Evolutionary conservation across 768 basidiomycete species (phyloP).

Genomic region (Leccinum arenicola): DNA sequence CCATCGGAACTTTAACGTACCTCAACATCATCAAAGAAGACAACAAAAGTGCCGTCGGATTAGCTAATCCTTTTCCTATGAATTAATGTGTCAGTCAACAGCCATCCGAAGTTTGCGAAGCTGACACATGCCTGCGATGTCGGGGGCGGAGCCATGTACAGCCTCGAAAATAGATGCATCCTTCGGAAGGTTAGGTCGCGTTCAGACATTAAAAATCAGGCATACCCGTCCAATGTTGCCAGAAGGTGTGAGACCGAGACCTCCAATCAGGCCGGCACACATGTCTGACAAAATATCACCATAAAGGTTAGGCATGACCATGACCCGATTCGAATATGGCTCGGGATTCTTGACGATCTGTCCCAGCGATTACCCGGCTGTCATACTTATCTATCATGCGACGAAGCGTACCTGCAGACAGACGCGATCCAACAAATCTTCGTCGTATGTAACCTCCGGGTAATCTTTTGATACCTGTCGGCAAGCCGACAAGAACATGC

Average conservation of each 20-base stretch:
- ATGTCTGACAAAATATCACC: slow-evolving; percentile 97
- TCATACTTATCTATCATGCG: not conserved
- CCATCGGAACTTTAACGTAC: slow-evolving; percentile 40
- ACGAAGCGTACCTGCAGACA: slow-evolving; percentile 72
- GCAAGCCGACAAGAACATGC: slow-evolving; percentile 98
- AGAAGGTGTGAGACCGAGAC: slow-evolving; percentile 94
- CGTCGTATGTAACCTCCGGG: slow-evolving; percentile 91
- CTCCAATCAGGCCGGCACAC: slow-evolving; percentile 98
- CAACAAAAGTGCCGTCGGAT: slow-evolving; percentile 97
- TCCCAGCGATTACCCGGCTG: not conserved
- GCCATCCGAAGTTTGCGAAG: not conserved
- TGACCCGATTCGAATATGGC: slow-evolving; percentile 94
- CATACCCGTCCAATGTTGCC: slow-evolving; percentile 94
- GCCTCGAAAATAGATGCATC: slow-evolving; percentile 99
- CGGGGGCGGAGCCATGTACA: slow-evolving; percentile 99
- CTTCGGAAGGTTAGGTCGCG: slow-evolving; percentile 37
- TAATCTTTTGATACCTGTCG: slow-evolving; percentile 94
- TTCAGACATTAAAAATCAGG: slow-evolving; percentile 4
- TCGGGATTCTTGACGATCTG: slow-evolving; percentile 90
- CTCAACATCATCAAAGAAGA: slow-evolving; percentile 98
- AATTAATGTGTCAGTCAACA: slow-evolving; percentile 4
- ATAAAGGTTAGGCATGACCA: slow-evolving; percentile 99
- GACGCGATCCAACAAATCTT: slow-evolving; percentile 94
- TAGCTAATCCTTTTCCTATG: slow-evolving; percentile 86
- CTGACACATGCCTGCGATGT: slow-evolving; percentile 76